Evolutionary conservation across 169 alveolate species (phyloP).

Genomic region (Babesia divergens): DNA sequence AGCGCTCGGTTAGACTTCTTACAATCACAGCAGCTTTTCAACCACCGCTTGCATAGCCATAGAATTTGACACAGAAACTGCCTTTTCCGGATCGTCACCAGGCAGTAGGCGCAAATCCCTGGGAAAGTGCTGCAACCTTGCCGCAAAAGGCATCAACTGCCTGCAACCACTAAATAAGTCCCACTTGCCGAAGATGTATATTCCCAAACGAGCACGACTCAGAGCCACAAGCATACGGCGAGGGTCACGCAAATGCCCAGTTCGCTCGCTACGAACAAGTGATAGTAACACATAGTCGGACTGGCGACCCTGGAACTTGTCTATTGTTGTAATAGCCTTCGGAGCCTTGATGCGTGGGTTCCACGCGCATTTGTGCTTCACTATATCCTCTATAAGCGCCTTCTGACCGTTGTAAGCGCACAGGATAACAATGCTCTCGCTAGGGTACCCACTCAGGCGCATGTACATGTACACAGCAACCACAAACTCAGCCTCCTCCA

Average conservation of each 20-base stretch:
- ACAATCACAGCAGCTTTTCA: background rate
- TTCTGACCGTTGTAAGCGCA: constrained; percentile 93
- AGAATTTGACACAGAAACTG: constrained; percentile 22
- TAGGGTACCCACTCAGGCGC: constrained; percentile 87
- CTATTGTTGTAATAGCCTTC: constrained; percentile 81
- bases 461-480: constrained; percentile 89
- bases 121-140: constrained; percentile 6
- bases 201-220: constrained; percentile 91
- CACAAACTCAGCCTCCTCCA: constrained; percentile 90
- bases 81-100: background rate
- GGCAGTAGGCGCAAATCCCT: constrained; percentile 19
- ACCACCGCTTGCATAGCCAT: constrained; percentile 14
- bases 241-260: constrained; percentile 89
- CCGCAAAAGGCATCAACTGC: constrained; percentile 43
- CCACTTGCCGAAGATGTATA: constrained; percentile 80
- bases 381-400: constrained; percentile 81
- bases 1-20: too few species aligned
- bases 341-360: constrained; percentile 78
- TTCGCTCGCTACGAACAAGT: constrained; percentile 84
- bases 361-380: constrained; percentile 78
- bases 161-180: constrained; percentile 42
- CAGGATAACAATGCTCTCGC: constrained; percentile 79
- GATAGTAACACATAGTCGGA: constrained; percentile 86
- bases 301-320: constrained; percentile 89
- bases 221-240: constrained; percentile 91